A percentile compares a stretch with the other conserved stretches of the same genome.
phyloP scores from a whole-genome alignment of 2,329 filamentous ascomycete species.

The Penicillium sp. region DNA sequence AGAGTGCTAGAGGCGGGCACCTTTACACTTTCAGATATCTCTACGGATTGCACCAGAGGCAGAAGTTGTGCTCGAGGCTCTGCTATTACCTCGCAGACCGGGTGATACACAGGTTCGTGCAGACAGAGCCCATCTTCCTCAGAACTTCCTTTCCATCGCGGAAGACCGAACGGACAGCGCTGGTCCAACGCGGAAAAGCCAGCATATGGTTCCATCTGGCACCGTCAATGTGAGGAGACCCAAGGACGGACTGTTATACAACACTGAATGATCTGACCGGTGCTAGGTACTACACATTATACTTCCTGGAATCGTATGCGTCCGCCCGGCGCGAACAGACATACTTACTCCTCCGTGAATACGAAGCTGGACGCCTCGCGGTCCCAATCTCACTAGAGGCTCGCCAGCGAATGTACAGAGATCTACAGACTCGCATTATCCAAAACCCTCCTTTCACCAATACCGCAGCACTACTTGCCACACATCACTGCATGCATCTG shows the following conservation, averaged over 20 bases:
- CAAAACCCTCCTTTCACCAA: constrained; percentile 40
- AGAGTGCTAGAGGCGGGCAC: constrained; percentile 34
- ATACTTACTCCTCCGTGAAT: constrained; percentile 35
- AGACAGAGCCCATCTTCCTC: constrained; percentile 29
- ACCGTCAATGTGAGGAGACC: constrained; percentile 37
- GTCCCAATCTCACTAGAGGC: constrained; percentile 35
- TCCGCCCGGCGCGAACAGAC: constrained; percentile 37
- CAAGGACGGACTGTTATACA: background rate
- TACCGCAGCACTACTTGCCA: constrained; percentile 37
- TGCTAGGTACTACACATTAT: constrained; percentile 39
- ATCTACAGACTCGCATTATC: constrained; percentile 37
- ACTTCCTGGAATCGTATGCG: constrained; percentile 41
- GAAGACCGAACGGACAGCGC: constrained; percentile 29
- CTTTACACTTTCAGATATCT: constrained; percentile 43
- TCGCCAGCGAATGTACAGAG: constrained; percentile 35
- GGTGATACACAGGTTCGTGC: constrained; percentile 38
- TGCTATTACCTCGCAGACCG: constrained; percentile 42
- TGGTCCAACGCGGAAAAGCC: constrained; percentile 32
- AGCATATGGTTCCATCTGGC: constrained; percentile 39
- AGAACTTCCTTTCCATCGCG: constrained; percentile 33
- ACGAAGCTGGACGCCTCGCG: constrained; percentile 36
- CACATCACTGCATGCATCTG: constrained; percentile 41
- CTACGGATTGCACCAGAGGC: constrained; percentile 34
- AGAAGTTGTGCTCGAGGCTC: constrained; percentile 38
- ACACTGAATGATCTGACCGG: constrained; percentile 1